A percentile compares a stretch with the other conserved stretches of the same genome.
Evolutionary conservation across 1,284 basidiomycete genomes (phyloP).

Genomic region (Cryptococcus jaspeensis): DNA sequence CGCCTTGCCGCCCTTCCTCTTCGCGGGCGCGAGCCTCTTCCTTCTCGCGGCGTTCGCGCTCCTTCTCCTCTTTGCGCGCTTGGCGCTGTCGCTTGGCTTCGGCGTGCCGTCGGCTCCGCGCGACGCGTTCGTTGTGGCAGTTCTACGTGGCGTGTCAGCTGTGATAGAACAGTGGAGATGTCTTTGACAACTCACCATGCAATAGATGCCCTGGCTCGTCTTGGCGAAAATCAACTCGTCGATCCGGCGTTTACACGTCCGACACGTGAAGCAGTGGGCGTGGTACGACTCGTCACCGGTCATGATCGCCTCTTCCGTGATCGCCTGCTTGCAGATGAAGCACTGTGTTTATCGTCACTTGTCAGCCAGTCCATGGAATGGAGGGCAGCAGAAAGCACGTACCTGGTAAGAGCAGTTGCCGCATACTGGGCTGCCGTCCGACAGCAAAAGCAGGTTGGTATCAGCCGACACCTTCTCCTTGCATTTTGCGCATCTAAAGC

Average conservation of each 20-base stretch:
- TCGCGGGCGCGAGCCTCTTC: conserved; percentile 15
- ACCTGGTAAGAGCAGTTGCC: conserved; percentile 88
- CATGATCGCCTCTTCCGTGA: conserved; percentile 97
- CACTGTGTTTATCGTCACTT: conserved; percentile 55
- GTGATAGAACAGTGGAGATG: not conserved
- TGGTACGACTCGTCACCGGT: conserved; percentile 98
- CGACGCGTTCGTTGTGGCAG: conserved; percentile 96
- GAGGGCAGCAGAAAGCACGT: conserved; percentile 27
- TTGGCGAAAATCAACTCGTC: conserved; percentile 99
- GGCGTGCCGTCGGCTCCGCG: conserved; percentile 81
- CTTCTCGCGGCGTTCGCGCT: conserved; percentile 28
- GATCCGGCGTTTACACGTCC: conserved; percentile 88
- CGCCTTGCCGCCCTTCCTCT: conserved; percentile 12
- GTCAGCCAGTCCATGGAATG: too few relatives aligned
- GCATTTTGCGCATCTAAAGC: conserved; percentile 57
- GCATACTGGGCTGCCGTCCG: conserved; percentile 95
- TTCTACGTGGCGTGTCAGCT: conserved; percentile 42
- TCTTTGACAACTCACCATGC: conserved; percentile 66
- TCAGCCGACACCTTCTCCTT: conserved; percentile 65
- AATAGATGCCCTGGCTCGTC: conserved; percentile 97
- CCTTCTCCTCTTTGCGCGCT: conserved; percentile 43
- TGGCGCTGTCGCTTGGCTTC: conserved; percentile 62
- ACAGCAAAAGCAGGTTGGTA: conserved; percentile 90
- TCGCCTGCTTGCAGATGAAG: conserved; percentile 85
- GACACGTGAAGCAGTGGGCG: conserved; percentile 97